Percentiles rank a stretch among this genome's conserved stretches.
phyloP scores from a whole-genome alignment of 768 basidiomycete genomes.

The Botryobasidium botryosum region DNA sequence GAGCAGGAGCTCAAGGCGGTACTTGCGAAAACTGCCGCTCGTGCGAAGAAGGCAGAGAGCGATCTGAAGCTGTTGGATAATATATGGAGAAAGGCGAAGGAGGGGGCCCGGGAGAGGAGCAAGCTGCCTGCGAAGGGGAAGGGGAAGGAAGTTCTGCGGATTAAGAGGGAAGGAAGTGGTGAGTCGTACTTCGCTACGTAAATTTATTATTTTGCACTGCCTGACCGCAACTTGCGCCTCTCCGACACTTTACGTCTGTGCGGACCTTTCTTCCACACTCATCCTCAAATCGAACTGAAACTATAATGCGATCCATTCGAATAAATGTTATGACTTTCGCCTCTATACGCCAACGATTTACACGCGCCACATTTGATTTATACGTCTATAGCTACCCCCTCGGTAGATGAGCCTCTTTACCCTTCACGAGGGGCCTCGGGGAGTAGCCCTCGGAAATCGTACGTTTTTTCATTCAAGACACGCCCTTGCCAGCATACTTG shows the following conservation, averaged over 20 bases:
- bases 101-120: slow-evolving; percentile 8
- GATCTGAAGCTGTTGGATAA: slow-evolving; percentile 61
- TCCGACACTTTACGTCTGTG: neutral
- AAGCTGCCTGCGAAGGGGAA: neutral
- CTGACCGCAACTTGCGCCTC: neutral
- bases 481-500: neutral
- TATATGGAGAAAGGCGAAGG: slow-evolving; percentile 33
- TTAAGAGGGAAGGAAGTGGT: slow-evolving; percentile 63
- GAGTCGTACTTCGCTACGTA: slow-evolving; percentile 24
- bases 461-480: neutral
- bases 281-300: slow-evolving; percentile 1
- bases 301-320: too few relatives aligned
- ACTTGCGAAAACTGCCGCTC: slow-evolving; percentile 37
- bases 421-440: neutral
- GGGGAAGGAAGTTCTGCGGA: slow-evolving; percentile 21
- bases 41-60: slow-evolving; percentile 56
- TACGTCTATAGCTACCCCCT: neutral
- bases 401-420: neutral
- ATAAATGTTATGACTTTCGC: neutral
- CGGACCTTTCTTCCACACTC: neutral
- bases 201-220: neutral
- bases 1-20: slow-evolving; percentile 42
- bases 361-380: too few relatives aligned
- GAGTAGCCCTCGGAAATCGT: neutral
- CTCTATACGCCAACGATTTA: neutral